Evolutionary conservation across 495 filamentous ascomycete species (phyloP), one percentile per base, ranked within the genome.

Genomic region (Penicilliopsis zonata): DNA sequence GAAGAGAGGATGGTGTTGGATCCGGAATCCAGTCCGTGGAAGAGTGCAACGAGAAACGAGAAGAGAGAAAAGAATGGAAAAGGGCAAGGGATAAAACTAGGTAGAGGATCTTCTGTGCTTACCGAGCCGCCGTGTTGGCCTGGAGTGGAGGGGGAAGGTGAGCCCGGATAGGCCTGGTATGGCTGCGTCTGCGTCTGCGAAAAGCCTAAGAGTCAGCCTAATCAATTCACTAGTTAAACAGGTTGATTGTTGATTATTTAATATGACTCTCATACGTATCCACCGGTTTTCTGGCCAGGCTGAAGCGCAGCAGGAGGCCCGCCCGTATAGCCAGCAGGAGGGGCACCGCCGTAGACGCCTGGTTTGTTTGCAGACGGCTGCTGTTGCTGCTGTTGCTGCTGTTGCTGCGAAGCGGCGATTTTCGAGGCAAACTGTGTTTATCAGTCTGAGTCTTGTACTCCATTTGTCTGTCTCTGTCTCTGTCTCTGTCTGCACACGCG

Each of bases 361-460:
- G 47, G 42, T 18, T 33, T 43, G 24, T 26, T 14, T 21, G 40
- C 28, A 36, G 44, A 47, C n/a, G n/a, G n/a, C n/a, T n/a, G n/a
- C n/a, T n/a, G n/a, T n/a, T n/a, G n/a, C n/a, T n/a, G n/a, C n/a
- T n/a, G n/a, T 39, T 46, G 5, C 36, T 33, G 24, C 34, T 43
- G 16, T 47, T 50, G 21, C 37, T 61, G 57, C 31, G 46, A 45
- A 24, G 50, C 52, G 26, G 59, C 56, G 38, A 66, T 52, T 43
- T 66, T 66, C 22, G 59, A 57, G 18, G 62, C 62, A 39, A 66
- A 61, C 62, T 66, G 37, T n/a, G n/a, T n/a, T n/a, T n/a, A n/a
- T n/a, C n/a, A n/a, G n/a, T n/a, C n/a, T n/a, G n/a, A n/a, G n/a
- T n/a, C n/a, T n/a, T n/a, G n/a, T n/a, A n/a, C n/a, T n/a, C n/a